These are phyloP conservation scores for Hygrocybe coccinea DNA, from an alignment of 768 basidiomycete species.

Conservation along the genomic window DNA sequence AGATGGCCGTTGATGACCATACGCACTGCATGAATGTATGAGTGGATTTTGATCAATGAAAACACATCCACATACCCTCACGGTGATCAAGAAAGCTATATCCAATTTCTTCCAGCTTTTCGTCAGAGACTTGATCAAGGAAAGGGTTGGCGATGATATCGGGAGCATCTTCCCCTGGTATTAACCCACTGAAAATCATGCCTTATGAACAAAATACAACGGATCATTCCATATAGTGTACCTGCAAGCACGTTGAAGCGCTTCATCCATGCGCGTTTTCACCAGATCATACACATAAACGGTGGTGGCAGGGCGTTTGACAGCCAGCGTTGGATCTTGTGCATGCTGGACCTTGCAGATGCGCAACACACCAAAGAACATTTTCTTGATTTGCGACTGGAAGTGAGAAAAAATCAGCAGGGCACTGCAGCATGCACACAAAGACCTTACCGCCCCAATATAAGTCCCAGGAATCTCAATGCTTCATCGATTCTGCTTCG, in stretches of 20 bases:
- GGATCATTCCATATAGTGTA: neutral
- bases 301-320: constrained; percentile 16
- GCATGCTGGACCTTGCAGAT: constrained; percentile 30
- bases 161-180: constrained; percentile 25
- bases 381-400: constrained; percentile 30
- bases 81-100: constrained; percentile 25
- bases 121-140: constrained; percentile 22
- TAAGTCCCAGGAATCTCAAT: constrained; percentile 22
- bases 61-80: constrained; percentile 19
- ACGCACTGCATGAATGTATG: constrained; percentile 15
- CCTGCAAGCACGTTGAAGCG: constrained; percentile 19
- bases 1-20: constrained; percentile 25
- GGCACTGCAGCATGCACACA: neutral
- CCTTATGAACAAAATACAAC: neutral
- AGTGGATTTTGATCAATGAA: neutral
- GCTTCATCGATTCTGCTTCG: constrained; percentile 18
- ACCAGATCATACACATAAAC: constrained; percentile 26
- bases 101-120: constrained; percentile 21
- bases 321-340: constrained; percentile 12
- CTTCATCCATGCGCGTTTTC: constrained; percentile 25
- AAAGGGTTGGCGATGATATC: constrained; percentile 32
- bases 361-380: constrained; percentile 26
- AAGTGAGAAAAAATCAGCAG: neutral
- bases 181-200: constrained; percentile 16
- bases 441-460: constrained; percentile 25